Evolutionary conservation across 2,329 filamentous ascomycete genomes (phyloP).

Genomic region (Ceratocystis albifundus): DNA sequence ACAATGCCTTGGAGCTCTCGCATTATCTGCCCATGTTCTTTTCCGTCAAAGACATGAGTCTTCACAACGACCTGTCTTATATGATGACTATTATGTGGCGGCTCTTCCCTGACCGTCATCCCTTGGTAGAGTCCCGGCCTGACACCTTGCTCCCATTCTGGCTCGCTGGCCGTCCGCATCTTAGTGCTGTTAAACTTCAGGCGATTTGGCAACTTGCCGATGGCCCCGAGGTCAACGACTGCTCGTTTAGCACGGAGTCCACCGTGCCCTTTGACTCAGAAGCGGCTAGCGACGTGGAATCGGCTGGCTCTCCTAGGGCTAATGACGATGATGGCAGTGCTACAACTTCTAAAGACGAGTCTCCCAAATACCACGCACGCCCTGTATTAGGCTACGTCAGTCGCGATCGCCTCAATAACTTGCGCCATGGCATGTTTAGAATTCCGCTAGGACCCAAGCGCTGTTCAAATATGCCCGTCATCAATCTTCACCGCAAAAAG

Average conservation of each 20-base stretch:
- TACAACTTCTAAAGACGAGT: conserved; percentile 25
- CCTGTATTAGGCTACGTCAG: conserved; percentile 29
- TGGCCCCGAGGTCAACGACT: conserved; percentile 1
- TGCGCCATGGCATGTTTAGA: conserved; percentile 40
- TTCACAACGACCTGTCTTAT: conserved; percentile 1
- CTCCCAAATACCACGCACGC: conserved; percentile 32
- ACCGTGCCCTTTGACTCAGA: conserved; percentile 20
- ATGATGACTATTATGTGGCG: conserved; percentile 10
- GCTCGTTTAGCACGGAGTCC: conserved; percentile 19
- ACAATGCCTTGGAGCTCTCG: conserved; percentile 1
- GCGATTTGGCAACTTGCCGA: conserved; percentile 18
- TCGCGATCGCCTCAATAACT: conserved; percentile 27
- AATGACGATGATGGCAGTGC: not conserved
- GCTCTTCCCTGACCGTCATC: conserved; percentile 15
- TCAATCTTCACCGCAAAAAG: conserved; percentile 37
- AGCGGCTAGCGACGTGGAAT: not conserved
- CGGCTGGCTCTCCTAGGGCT: not conserved
- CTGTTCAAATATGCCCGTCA: conserved; percentile 38
- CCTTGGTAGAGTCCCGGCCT: conserved; percentile 1
- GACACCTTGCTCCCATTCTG: conserved; percentile 18
- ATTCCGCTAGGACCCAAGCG: conserved; percentile 34
- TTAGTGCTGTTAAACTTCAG: conserved; percentile 16
- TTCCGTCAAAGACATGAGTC: not conserved
- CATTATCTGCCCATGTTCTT: conserved; percentile 2
- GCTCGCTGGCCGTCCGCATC: conserved; percentile 16